phyloP scores from a whole-genome alignment of 495 filamentous ascomycete genomes.

The Trichoderma asperelloides region DNA sequence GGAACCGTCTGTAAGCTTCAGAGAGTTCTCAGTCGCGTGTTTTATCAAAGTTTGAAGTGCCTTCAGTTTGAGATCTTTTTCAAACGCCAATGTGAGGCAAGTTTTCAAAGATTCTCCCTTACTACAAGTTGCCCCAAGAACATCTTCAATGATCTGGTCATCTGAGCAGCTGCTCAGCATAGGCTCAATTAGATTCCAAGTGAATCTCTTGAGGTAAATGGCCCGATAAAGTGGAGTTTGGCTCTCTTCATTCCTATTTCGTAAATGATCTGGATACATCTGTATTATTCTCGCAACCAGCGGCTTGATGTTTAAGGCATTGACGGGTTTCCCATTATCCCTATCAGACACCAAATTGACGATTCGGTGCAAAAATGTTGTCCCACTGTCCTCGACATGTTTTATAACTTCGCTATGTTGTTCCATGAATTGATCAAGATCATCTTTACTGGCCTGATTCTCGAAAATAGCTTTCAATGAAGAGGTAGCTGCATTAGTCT shows the following conservation, averaged over 20 bases:
- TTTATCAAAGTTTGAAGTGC: conserved; percentile 11
- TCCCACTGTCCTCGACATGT: not conserved
- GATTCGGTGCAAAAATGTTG: not conserved
- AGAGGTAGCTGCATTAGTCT: not conserved
- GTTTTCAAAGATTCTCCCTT: not conserved
- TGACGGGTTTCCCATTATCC: too few relatives aligned
- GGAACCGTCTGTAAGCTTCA: conserved; percentile 8
- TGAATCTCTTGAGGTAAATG: not conserved
- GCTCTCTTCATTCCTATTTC: not conserved
- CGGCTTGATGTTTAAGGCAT: too few relatives aligned
- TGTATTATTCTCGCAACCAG: too few relatives aligned
- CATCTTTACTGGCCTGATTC: not conserved
- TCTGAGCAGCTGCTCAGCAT: not conserved
- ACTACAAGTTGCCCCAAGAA: not conserved
- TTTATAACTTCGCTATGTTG: not conserved
- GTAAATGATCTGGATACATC: not conserved
- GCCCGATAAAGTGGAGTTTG: conserved; percentile 6
- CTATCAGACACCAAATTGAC: not conserved
- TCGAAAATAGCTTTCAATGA: not conserved
- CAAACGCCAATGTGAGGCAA: conserved; percentile 13
- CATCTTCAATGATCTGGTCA: not conserved
- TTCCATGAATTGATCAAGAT: not conserved
- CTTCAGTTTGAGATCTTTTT: not conserved
- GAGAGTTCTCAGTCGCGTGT: conserved; percentile 4
- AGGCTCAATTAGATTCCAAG: not conserved